These are phyloP conservation scores for Fusarium stilboides DNA, from an alignment of 2,329 filamentous ascomycete species.

Conservation along the genomic window DNA sequence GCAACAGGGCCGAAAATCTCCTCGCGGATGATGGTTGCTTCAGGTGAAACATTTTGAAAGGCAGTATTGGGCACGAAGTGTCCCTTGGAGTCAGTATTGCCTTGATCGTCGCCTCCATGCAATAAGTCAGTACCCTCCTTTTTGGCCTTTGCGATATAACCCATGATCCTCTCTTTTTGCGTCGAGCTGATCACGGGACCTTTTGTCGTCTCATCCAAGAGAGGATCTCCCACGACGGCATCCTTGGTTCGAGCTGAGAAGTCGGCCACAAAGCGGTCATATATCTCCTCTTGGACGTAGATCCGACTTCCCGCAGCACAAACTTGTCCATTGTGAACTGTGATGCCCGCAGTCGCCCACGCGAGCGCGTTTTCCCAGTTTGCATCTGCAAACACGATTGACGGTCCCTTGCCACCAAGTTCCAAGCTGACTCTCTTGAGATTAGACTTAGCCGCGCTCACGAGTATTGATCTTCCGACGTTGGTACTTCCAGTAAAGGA, in stretches of 20 bases:
- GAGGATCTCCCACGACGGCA: constrained; percentile 44
- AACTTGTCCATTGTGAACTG: constrained; percentile 71
- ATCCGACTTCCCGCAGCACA: constrained; percentile 72
- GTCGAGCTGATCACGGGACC: constrained; percentile 67
- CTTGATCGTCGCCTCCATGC: constrained; percentile 26
- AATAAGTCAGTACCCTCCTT: constrained; percentile 35
- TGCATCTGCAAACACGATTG: constrained; percentile 72
- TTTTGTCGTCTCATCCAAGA: constrained; percentile 53
- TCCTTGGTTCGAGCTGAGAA: constrained; percentile 19
- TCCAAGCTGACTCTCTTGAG: constrained; percentile 84
- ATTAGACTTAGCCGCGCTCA: constrained; percentile 79
- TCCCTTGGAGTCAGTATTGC: constrained; percentile 29
- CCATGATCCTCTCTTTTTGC: constrained; percentile 70
- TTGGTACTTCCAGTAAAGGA: constrained; percentile 81
- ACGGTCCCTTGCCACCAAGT: constrained; percentile 77
- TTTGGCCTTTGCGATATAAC: constrained; percentile 52
- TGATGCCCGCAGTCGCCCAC: constrained; percentile 55
- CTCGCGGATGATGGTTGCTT: constrained; percentile 26
- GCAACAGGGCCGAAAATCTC: constrained; percentile 37
- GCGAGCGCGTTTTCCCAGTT: constrained; percentile 75
- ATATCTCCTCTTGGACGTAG: constrained; percentile 69
- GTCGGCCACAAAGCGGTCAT: constrained; percentile 56
- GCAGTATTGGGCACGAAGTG: constrained; percentile 53
- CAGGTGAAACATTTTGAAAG: constrained; percentile 46
- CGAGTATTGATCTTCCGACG: constrained; percentile 79